Base-by-base conservation (phyloP, 2,329 filamentous ascomycete genomes). In the Tolypocladium endophyticum region DNA sequence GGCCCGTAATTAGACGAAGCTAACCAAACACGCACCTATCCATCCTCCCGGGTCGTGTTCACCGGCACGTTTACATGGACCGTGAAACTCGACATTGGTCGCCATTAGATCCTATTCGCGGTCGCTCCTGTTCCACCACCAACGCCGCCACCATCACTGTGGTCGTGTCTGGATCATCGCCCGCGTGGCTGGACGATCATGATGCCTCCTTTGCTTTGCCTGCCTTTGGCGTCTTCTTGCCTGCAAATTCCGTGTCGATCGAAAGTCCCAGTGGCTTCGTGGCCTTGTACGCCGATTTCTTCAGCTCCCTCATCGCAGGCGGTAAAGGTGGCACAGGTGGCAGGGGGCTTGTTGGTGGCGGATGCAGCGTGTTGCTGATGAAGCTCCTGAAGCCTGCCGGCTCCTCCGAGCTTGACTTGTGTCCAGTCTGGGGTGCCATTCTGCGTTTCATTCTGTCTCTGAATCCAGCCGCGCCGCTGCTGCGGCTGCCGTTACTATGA, bases 321-420 rank as follows among this genome's bases (percentile, higher is more conserved):
- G 67, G 65, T 28, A 69, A 58, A n/a, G 67, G 64, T 41, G 69
- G 68, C 18, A 70, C 61, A 6, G 68, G 68, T 20, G 68, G 67
- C 20, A 61, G 53, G 30, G 68, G 65, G 1, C 64, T 68, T 3
- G 64, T 61, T 33, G 65, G 62, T 41, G 61, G 64, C 16, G 65
- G 67, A 57, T 65, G 65, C 0, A 66, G 63, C 36, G 63, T 59
- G 45, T 63, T 65, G 30, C 64, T 54, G 38, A 67, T 66, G 59
- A 69, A 68, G 55, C 56, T 67, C 33, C 53, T 62, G 63, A 66
- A 67, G 25, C 60, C 60, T 23, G 67, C 62, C 30, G 68, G 61
- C 56, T 63, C 68, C 52, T 66, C 67, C 53, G 61, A 64, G 60
- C 68, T 69, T 43, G 61, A 60, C 45, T 59, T 59, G 25, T 60